Evolutionary conservation across 768 basidiomycete genomes (phyloP).

Genomic region (Mycena galopus): DNA sequence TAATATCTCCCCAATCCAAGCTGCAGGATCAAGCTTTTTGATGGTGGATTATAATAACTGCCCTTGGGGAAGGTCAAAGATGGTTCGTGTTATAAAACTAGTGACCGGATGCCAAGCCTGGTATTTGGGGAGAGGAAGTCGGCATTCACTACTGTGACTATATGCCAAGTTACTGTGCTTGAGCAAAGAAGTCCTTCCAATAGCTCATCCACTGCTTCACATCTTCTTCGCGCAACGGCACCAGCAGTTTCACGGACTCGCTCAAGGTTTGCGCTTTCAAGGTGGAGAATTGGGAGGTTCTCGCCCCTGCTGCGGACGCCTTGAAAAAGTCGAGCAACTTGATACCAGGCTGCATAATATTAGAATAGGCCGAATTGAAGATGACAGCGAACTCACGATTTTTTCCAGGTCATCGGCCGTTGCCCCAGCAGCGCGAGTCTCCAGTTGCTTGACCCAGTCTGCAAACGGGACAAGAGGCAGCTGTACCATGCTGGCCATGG

Average conservation of each 20-base stretch:
- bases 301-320: background rate
- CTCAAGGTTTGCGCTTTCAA: background rate
- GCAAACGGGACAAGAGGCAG: slow-evolving; percentile 32
- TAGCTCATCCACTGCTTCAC: background rate
- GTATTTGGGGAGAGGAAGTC: no score
- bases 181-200: no score
- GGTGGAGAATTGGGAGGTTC: background rate
- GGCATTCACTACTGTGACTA: no score
- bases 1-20: no score
- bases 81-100: no score
- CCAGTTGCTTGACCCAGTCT: background rate
- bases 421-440: background rate
- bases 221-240: background rate
- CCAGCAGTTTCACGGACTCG: background rate
- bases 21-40: no score
- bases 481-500: slow-evolving; percentile 29
- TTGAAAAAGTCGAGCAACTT: no score
- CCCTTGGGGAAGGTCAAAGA: no score
- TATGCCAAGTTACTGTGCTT: no score
- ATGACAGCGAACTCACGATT: background rate
- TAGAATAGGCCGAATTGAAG: background rate
- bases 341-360: slow-evolving; percentile 1
- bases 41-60: no score
- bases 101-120: no score
- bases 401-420: background rate